phyloP scores from a whole-genome alignment of 192 early-diverging fungal genomes.

The Gonapodya prolifera region DNA sequence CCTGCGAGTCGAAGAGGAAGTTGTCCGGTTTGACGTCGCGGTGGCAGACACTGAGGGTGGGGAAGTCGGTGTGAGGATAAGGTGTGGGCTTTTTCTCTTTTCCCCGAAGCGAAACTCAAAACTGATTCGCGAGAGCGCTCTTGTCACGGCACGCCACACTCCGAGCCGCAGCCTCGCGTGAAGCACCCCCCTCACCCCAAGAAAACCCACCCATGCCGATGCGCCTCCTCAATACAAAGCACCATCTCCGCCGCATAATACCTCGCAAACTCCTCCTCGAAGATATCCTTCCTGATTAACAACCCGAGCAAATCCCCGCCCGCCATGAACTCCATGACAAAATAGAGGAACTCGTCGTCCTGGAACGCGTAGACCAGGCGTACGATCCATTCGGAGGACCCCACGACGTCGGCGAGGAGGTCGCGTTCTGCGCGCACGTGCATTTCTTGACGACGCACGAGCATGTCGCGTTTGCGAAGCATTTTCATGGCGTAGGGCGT shows the following conservation, averaged over 20 bases:
- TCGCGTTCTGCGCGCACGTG: slow-evolving; percentile 35
- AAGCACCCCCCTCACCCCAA: no score
- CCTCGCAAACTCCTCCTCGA: slow-evolving; percentile 30
- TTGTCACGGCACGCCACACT: not conserved
- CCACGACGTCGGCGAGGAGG: slow-evolving; percentile 11
- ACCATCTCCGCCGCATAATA: slow-evolving; percentile 34
- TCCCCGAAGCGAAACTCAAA: not conserved
- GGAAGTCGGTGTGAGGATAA: no score
- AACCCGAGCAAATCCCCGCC: slow-evolving; percentile 28
- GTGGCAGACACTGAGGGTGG: no score
- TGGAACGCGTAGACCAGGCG: slow-evolving; percentile 33
- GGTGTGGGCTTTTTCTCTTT: no score
- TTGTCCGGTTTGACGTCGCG: slow-evolving; percentile 57
- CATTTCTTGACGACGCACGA: slow-evolving; percentile 25
- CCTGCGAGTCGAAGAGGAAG: slow-evolving; percentile 50
- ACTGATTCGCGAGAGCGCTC: not conserved
- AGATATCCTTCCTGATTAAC: slow-evolving; percentile 36
- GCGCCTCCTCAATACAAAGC: slow-evolving; percentile 35
- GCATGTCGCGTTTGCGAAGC: slow-evolving; percentile 22
- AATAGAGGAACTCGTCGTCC: slow-evolving; percentile 34
- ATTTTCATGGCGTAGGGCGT: slow-evolving; percentile 40
- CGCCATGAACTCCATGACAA: slow-evolving; percentile 40
- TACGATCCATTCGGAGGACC: slow-evolving; percentile 32
- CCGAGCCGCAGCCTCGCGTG: not conserved
- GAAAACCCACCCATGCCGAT: slow-evolving; percentile 27